Evolutionary conservation across 2,329 filamentous ascomycete genomes (phyloP).

Genomic region (Fusarium xyrophilum): DNA sequence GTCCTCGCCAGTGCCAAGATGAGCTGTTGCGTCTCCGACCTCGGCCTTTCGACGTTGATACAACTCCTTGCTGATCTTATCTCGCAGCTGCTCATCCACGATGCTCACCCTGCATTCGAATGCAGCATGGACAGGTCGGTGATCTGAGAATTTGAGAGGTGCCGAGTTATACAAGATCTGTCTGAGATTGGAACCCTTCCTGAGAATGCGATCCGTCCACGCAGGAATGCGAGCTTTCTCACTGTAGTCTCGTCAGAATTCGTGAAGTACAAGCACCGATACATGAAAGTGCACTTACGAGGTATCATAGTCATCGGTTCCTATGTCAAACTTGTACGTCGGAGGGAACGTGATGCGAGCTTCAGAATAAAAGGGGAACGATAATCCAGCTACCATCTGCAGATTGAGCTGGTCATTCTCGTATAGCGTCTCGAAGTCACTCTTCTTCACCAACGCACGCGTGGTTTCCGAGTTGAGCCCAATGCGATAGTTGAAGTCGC

Average conservation of each 20-base stretch:
- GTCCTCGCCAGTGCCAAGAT: constrained; percentile 58
- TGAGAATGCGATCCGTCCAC: constrained; percentile 94
- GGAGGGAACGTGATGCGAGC: constrained; percentile 86
- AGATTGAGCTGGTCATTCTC: constrained; percentile 95
- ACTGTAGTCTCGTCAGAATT: constrained; percentile 49
- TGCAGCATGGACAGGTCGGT: constrained; percentile 90
- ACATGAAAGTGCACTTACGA: constrained; percentile 63
- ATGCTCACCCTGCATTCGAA: constrained; percentile 86
- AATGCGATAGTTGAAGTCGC: constrained; percentile 98
- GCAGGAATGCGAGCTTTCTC: constrained; percentile 95
- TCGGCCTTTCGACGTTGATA: constrained; percentile 74
- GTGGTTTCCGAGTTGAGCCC: constrained; percentile 81
- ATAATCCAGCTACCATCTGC: constrained; percentile 91
- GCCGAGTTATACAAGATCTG: constrained; percentile 85
- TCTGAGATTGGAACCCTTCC: constrained; percentile 81
- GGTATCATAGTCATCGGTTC: constrained; percentile 87
- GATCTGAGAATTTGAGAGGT: constrained; percentile 88
- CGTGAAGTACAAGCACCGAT: background rate
- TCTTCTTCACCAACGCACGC: constrained; percentile 73
- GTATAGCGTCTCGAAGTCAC: constrained; percentile 80
- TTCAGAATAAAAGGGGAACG: constrained; percentile 93
- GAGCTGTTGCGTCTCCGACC: constrained; percentile 68
- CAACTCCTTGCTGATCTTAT: constrained; percentile 74
- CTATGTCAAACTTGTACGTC: constrained; percentile 95
- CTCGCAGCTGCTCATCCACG: constrained; percentile 76